Conservation (phyloP, 352 stramenopile species). For the Halophytophthora batemanensis region DNA sequence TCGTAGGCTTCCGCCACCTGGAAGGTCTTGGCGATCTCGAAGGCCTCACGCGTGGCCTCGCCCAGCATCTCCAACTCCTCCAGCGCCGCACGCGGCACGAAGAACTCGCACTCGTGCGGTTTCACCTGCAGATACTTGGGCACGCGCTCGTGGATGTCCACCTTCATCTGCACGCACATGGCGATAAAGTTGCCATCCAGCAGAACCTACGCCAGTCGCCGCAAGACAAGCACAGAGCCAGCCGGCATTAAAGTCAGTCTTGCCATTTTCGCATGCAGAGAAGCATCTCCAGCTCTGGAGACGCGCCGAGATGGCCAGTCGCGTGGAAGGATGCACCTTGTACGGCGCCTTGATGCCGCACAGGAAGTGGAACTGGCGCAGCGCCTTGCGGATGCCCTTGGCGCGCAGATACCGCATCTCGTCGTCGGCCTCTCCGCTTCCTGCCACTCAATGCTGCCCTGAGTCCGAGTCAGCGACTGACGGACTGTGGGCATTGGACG, state of each 20-base stretch:
- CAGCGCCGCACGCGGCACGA: slow-evolving; percentile 62
- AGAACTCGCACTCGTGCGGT: slow-evolving; percentile 64
- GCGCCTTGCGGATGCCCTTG: slow-evolving; percentile 85
- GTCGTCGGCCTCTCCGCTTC: not conserved
- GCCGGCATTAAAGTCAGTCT: not conserved
- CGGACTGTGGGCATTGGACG: too few species aligned
- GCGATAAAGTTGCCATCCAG: slow-evolving; percentile 87
- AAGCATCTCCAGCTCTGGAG: not conserved
- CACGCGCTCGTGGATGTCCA: slow-evolving; percentile 72
- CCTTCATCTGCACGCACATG: slow-evolving; percentile 87
- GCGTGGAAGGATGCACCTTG: slow-evolving; percentile 30
- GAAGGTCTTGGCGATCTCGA: slow-evolving; percentile 67
- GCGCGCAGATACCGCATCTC: slow-evolving; percentile 76
- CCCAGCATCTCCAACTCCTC: slow-evolving; percentile 74
- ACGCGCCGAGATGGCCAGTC: not conserved
- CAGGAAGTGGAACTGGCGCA: slow-evolving; percentile 87
- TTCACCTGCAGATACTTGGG: slow-evolving; percentile 85
- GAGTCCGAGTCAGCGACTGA: too few species aligned
- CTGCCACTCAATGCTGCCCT: slow-evolving; percentile 23
- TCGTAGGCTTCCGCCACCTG: slow-evolving; percentile 52
- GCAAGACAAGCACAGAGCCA: not conserved
- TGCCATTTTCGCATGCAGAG: not conserved
- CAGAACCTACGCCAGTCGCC: slow-evolving; percentile 28
- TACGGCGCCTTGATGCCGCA: slow-evolving; percentile 86
- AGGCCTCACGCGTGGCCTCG: slow-evolving; percentile 52